Conservation (phyloP, 352 stramenopile species). For the Phytophthora pinifolia region DNA sequence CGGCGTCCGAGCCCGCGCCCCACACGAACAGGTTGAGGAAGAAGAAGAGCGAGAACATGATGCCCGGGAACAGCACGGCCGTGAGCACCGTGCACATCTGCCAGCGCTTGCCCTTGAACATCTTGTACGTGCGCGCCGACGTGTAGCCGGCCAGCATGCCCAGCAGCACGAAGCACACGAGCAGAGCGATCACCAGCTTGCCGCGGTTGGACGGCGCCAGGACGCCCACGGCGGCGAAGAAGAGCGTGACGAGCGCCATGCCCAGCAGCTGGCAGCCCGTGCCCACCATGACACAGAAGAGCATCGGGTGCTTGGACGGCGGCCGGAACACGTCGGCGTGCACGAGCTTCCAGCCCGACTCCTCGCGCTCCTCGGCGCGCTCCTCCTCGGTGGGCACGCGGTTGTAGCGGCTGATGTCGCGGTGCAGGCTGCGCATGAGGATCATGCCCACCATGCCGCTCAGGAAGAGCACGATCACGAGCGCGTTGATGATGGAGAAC, state of each 20-base stretch:
- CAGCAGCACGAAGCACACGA: slow-evolving; percentile 98
- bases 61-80: slow-evolving; percentile 96
- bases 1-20: slow-evolving; percentile 90
- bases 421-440: slow-evolving; percentile 97
- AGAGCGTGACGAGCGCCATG: slow-evolving; percentile 96
- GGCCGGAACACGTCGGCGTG: slow-evolving; percentile 99
- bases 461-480: slow-evolving; percentile 99
- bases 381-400: slow-evolving; percentile 95
- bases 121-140: slow-evolving; percentile 98
- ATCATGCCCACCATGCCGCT: slow-evolving; percentile 99
- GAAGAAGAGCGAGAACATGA: slow-evolving; percentile 97
- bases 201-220: slow-evolving; percentile 97
- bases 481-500: slow-evolving; percentile 99
- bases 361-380: slow-evolving; percentile 96
- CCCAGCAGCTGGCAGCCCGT: slow-evolving; percentile 97
- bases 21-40: slow-evolving; percentile 97
- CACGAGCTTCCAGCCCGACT: slow-evolving; percentile 99
- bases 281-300: slow-evolving; percentile 97
- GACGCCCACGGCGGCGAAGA: slow-evolving; percentile 97
- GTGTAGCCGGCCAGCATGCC: slow-evolving; percentile 96
- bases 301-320: slow-evolving; percentile 93
- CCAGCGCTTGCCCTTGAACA: slow-evolving; percentile 99
- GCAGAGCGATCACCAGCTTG: slow-evolving; percentile 96
- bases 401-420: slow-evolving; percentile 99
- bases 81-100: slow-evolving; percentile 96